Evolutionary conservation across 148 eudicot genomes (phyloP), one percentile per base, ranked within the genome.

Genomic region (Dianthus caryophyllus): DNA sequence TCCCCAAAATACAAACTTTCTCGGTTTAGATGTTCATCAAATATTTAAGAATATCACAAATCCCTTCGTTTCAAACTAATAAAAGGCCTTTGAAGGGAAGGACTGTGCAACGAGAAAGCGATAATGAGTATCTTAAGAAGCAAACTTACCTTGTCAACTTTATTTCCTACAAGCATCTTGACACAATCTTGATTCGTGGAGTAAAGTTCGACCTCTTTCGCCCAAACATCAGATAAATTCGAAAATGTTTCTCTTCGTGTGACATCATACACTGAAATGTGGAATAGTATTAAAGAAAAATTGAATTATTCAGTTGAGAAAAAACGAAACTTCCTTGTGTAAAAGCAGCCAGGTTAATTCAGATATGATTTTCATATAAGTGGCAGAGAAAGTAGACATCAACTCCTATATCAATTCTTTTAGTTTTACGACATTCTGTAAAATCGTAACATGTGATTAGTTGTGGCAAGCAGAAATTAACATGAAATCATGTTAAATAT

Each of bases 151-250:
- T 72, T 83, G 59, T 94, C 98, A 62, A 94, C 97, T 88, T 94
- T 94, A 75, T 94, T 94, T 53, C 96, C 98, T 31, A 94, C 95
- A 51, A 94, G 98, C 96, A 94, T 90, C 92, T 90, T 94, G 68
- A 94, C 77, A 67, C 96, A 90, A 59, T 94, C 91, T 78, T 83
- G 88, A 76, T 84, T 87, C 17, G 86, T 94, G 64, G 92, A 86
- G 70, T 94, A 88, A 26, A 94, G 92, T 43, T 90, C 96, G 56
- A 90, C 81, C 69, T 94, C 98, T 71, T 84, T 94, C 27, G 97
- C 96, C 98, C 98, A 94, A 27, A 90, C 84, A 67, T 94, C 97
- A 22, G 88, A 82, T 78, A 94, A 77, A 82, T 94, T 94, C 47
- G 97, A 83, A 72, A 90, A 94, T 27, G 96, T 84, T 66, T 90